phyloP scores from a whole-genome alignment of 352 stramenopile genomes.

The Globisporangium takayamanum region DNA sequence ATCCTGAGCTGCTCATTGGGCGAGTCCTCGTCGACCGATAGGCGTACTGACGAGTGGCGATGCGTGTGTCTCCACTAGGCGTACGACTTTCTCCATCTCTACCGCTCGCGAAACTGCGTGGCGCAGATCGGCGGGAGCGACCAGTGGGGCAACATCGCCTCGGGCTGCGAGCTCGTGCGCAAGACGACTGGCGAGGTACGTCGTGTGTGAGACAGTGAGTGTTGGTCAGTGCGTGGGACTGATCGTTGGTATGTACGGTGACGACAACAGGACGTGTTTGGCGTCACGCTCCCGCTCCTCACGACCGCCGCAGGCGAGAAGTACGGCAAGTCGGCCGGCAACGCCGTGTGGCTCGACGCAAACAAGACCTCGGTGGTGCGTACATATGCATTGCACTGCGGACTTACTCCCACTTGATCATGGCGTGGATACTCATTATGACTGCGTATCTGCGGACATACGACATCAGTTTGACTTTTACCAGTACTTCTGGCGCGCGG shows the following conservation, averaged over 20 bases:
- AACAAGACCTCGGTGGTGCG: slow-evolving; percentile 93
- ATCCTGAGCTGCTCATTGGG: background rate
- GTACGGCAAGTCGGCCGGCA: slow-evolving; percentile 98
- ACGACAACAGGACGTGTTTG: slow-evolving; percentile 76
- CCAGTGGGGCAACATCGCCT: slow-evolving; percentile 99
- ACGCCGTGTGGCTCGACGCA: slow-evolving; percentile 96
- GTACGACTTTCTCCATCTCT: slow-evolving; percentile 98
- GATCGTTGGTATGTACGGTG: background rate
- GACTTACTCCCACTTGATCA: too few relatives aligned
- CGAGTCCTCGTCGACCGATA: background rate
- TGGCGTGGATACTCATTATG: too few relatives aligned
- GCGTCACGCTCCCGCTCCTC: slow-evolving; percentile 94
- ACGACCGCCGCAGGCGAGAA: slow-evolving; percentile 97
- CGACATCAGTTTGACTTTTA: slow-evolving; percentile 86
- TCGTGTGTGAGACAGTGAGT: slow-evolving; percentile 7
- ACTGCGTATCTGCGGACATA: background rate
- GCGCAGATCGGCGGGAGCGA: slow-evolving; percentile 98
- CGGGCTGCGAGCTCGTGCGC: slow-evolving; percentile 94
- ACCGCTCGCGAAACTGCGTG: slow-evolving; percentile 84
- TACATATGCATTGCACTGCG: slow-evolving; percentile 13
- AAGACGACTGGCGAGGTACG: slow-evolving; percentile 69
- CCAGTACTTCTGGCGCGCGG: slow-evolving; percentile 87
- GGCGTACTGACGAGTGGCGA: background rate
- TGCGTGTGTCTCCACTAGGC: slow-evolving; percentile 31
- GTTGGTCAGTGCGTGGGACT: slow-evolving; percentile 9